These are phyloP conservation scores for Psilocybe cyanescens DNA, from an alignment of 768 basidiomycete genomes.

Conservation along the genomic window DNA sequence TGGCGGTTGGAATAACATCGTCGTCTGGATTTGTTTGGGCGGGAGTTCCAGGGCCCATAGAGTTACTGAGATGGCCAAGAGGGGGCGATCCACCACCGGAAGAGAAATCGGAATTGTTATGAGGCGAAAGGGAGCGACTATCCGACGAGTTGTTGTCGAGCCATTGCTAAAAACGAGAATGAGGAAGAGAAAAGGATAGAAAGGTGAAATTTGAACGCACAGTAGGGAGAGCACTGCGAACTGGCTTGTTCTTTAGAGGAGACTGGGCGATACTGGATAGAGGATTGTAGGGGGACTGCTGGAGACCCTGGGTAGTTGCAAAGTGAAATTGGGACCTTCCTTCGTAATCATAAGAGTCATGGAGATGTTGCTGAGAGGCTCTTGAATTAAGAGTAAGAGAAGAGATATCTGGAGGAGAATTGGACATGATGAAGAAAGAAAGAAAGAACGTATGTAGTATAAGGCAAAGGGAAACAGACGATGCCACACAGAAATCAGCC, in stretches of 20 bases:
- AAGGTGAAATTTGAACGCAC: constrained; percentile 48
- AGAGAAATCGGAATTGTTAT: constrained; percentile 88
- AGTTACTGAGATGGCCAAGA: constrained; percentile 46
- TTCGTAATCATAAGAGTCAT: constrained; percentile 88
- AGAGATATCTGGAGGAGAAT: constrained; percentile 80
- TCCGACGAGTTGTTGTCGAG: constrained; percentile 74
- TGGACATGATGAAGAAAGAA: constrained; percentile 66
- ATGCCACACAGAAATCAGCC: constrained; percentile 35
- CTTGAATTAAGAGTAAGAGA: constrained; percentile 70
- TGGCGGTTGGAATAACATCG: constrained; percentile 97
- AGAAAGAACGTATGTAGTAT: constrained; percentile 25
- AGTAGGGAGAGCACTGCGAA: constrained; percentile 72
- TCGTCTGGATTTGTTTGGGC: constrained; percentile 63
- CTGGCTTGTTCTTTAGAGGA: constrained; percentile 75
- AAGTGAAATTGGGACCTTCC: constrained; percentile 74
- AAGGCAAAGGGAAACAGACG: constrained; percentile 9
- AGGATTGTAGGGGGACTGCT: constrained; percentile 63
- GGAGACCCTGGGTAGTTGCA: constrained; percentile 58
- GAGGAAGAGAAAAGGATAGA: constrained; percentile 22
- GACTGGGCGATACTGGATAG: constrained; percentile 62
- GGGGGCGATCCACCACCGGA: constrained; percentile 87
- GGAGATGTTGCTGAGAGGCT: constrained; percentile 74
- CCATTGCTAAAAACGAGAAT: constrained; percentile 70
- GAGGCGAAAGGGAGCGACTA: constrained; percentile 80
- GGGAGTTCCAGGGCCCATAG: constrained; percentile 54